These are phyloP conservation scores for Magnusiomyces tetraspermus DNA, from an alignment of 1,139 yeast genomes.

Conservation along the genomic window DNA sequence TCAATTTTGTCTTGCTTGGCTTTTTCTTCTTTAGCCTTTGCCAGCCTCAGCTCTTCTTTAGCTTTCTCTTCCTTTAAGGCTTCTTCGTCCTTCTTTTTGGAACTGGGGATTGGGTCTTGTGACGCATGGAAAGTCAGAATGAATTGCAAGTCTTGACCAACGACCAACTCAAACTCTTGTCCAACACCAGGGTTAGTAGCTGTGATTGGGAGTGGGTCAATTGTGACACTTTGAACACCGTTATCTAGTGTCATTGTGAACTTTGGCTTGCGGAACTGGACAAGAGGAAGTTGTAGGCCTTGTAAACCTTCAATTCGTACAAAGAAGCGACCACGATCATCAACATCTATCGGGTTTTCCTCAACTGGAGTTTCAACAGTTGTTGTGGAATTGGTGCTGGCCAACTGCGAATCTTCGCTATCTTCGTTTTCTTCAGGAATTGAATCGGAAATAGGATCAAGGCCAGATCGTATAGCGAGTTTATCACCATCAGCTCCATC, in stretches of 20 bases:
- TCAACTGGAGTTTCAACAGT: no score
- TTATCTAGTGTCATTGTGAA: slow-evolving; percentile 72
- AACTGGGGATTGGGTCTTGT: slow-evolving; percentile 21
- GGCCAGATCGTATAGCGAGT: no score
- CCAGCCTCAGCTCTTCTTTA: slow-evolving; percentile 1
- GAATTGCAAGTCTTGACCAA: slow-evolving; percentile 51
- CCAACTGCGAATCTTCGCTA: neutral
- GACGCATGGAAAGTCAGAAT: slow-evolving; percentile 56
- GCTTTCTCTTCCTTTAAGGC: neutral
- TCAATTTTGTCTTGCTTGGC: neutral
- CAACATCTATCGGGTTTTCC: slow-evolving; percentile 27
- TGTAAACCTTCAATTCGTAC: slow-evolving; percentile 55
- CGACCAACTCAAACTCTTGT: slow-evolving; percentile 77
- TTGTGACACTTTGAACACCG: slow-evolving; percentile 75
- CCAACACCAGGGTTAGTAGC: slow-evolving; percentile 39
- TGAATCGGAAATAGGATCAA: neutral
- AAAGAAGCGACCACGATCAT: slow-evolving; percentile 70
- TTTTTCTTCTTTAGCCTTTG: neutral
- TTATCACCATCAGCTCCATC: neutral
- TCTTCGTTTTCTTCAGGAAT: neutral
- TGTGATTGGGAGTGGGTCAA: slow-evolving; percentile 49
- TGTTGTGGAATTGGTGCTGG: no score
- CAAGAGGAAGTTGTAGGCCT: slow-evolving; percentile 47
- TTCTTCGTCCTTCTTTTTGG: slow-evolving; percentile 1
- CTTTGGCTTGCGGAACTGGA: slow-evolving; percentile 36